Percentiles rank a stretch among this genome's conserved stretches.
Conservation (phyloP, 106 monocot species). For the Iris macrosiphon region DNA sequence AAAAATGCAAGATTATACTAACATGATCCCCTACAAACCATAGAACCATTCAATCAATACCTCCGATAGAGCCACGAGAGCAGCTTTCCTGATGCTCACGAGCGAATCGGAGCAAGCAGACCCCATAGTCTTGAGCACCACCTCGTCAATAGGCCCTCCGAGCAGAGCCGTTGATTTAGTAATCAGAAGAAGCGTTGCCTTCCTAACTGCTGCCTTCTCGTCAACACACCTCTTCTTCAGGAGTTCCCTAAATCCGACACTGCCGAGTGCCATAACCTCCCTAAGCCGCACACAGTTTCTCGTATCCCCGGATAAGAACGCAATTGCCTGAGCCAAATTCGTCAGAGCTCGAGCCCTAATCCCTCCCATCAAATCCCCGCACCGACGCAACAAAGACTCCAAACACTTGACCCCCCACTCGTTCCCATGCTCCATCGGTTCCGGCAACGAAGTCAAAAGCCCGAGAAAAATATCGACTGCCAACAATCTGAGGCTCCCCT, state of each 20-base stretch:
- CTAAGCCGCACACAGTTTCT: constrained; percentile 24
- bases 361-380: constrained; percentile 51
- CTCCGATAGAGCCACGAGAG: constrained; percentile 79
- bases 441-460: constrained; percentile 46
- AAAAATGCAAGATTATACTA: too few relatives aligned
- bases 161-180: constrained; percentile 48
- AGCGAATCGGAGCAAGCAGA: constrained; percentile 83
- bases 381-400: constrained; percentile 46
- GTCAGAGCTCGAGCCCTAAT: constrained; percentile 77
- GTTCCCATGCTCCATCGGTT: constrained; percentile 17
- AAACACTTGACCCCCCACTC: constrained; percentile 49
- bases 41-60: too few relatives aligned
- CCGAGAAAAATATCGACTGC: constrained; percentile 68
- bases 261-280: constrained; percentile 19
- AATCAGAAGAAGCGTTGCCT: constrained; percentile 67
- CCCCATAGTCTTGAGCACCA: constrained; percentile 50
- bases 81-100: constrained; percentile 90
- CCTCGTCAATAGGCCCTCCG: constrained; percentile 49
- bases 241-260: constrained; percentile 36
- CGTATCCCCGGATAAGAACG: constrained; percentile 26
- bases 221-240: constrained; percentile 66
- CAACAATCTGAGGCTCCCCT: constrained; percentile 58
- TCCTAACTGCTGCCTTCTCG: constrained; percentile 94
- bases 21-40: too few relatives aligned
- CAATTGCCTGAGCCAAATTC: constrained; percentile 56